Conservation (phyloP, 495 filamentous ascomycete genomes). For the Talaromyces liani region DNA sequence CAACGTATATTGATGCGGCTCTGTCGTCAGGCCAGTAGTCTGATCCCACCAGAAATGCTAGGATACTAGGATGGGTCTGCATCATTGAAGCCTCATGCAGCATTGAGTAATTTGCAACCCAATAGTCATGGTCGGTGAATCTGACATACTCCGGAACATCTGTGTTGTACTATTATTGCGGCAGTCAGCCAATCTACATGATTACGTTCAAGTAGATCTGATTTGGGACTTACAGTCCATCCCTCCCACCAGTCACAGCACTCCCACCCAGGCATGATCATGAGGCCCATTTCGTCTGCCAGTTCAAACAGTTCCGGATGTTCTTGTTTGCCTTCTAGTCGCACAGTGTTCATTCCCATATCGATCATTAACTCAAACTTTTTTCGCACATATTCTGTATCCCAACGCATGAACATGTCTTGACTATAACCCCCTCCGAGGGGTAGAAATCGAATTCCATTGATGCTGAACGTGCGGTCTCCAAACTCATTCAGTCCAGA, state of each 20-base stretch:
- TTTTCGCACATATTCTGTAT: constrained; percentile 28
- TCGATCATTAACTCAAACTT: constrained; percentile 47
- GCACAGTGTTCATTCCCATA: constrained; percentile 55
- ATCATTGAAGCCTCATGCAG: constrained; percentile 52
- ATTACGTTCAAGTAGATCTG: background rate
- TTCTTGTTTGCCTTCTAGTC: constrained; percentile 60
- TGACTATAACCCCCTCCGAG: constrained; percentile 53
- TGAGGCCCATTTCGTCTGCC: constrained; percentile 51
- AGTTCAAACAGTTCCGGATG: constrained; percentile 52
- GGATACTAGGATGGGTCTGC: constrained; percentile 49
- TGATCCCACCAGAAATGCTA: constrained; percentile 51
- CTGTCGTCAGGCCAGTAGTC: constrained; percentile 57
- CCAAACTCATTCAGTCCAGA: constrained; percentile 43
- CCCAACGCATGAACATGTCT: constrained; percentile 56
- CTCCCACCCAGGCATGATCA: constrained; percentile 60
- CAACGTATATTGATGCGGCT: constrained; percentile 43
- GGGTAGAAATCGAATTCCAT: constrained; percentile 50
- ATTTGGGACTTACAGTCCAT: constrained; percentile 33
- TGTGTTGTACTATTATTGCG: constrained; percentile 35
- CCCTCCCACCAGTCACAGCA: constrained; percentile 66
- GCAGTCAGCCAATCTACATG: background rate
- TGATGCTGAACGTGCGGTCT: constrained; percentile 49
- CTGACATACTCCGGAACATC: constrained; percentile 37
- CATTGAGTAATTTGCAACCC: constrained; percentile 46
- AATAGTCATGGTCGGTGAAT: constrained; percentile 48